Conservation (phyloP, 2,329 filamentous ascomycete genomes). For the Rachicladosporium sp. region DNA sequence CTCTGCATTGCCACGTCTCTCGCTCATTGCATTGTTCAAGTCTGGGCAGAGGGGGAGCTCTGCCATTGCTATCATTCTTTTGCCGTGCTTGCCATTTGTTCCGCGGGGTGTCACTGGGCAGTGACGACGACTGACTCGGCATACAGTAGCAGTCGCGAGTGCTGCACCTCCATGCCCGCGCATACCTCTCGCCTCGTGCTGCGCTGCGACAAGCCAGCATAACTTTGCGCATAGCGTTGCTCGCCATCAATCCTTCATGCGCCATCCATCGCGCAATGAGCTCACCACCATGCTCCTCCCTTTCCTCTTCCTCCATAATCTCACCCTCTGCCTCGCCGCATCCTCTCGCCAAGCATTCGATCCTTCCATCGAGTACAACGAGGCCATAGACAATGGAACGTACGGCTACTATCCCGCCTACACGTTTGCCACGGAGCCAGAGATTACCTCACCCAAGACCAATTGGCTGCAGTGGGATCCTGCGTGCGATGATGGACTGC, state of each 20-base stretch:
- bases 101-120: no score
- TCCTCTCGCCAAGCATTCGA: background rate
- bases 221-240: no score
- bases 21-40: no score
- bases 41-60: no score
- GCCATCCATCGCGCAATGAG: constrained; percentile 4
- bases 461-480: constrained; percentile 18
- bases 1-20: constrained; percentile 3
- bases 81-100: no score
- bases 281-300: background rate
- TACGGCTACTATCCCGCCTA: constrained; percentile 17
- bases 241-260: no score
- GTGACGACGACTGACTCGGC: no score
- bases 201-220: no score
- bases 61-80: no score
- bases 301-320: constrained; percentile 3
- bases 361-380: constrained; percentile 2
- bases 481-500: constrained; percentile 16
- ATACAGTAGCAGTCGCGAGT: no score
- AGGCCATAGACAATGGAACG: constrained; percentile 17
- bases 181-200: no score
- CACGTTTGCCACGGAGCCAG: constrained; percentile 14
- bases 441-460: constrained; percentile 13
- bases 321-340: background rate
- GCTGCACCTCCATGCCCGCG: no score